Evolutionary conservation across 2,329 filamentous ascomycete genomes (phyloP), one percentile per base, ranked within the genome.

Genomic region (Tolypocladium tropicale): DNA sequence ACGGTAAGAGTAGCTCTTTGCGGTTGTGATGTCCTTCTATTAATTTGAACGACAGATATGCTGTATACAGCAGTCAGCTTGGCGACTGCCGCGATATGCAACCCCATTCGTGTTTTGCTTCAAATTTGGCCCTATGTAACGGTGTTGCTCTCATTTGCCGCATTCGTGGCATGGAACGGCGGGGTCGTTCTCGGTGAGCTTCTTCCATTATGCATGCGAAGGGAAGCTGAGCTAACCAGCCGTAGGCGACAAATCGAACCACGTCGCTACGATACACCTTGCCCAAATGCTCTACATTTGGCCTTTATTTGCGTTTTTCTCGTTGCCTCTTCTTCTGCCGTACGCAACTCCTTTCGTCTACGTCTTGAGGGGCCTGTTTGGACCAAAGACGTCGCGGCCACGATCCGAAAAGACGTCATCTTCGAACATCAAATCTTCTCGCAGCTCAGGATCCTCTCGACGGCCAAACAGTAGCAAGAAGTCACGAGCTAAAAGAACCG

Each of bases 271-370:
- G 1, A 75, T 97, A 14, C 93, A 99, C 67, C 74, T 94, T 6
- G 81, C 93, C 0, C 94, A 99, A 72, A 89, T 99, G 82, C 85
- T 97, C 21, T 99, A 99, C 67, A 86, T 97, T 62, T 96, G 91
- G 88, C 87, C 92, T 0, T 88, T 95, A 59, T 85, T 95, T 57
- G 75, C 83, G 37, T 95, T 97, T 74, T 97, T 96, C 75, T 96
- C 92, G 0, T 82, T 85, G 52, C 93, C 94, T 0, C 76, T 96
- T 1, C 72, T 93, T 4, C 60, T 88, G 0, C 81, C 84, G 0
- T 72, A 72, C 4, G 59, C 68, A 2, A 53, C 86, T 6, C 64
- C 80, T 2, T 11, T 64, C 3, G 10, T 68, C 21, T 61, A 68
- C 61, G 39, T 57, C 57, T 9, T 28, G 7, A n/a, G 21, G 1